These are phyloP conservation scores for Penicillium griseofulvum DNA, from an alignment of 2,329 filamentous ascomycete genomes.

Conservation along the genomic window DNA sequence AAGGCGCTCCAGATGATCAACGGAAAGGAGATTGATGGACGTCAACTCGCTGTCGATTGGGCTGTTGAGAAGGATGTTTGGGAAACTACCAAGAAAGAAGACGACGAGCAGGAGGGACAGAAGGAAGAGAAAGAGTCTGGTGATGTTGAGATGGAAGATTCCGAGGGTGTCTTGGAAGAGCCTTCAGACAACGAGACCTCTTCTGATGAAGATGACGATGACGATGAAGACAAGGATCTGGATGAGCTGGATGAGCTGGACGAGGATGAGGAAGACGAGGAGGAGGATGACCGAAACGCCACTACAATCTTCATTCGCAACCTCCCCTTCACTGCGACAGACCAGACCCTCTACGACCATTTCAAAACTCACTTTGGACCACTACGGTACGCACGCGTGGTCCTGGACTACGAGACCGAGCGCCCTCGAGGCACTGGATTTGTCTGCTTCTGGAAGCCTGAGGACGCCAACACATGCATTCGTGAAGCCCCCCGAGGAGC, in stretches of 20 bases:
- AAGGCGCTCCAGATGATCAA: constrained; percentile 82
- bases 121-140: constrained; percentile 22
- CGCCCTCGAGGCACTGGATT: constrained; percentile 90
- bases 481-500: constrained; percentile 64
- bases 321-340: constrained; percentile 81
- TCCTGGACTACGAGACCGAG: constrained; percentile 80
- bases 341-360: constrained; percentile 78
- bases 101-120: constrained; percentile 25
- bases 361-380: constrained; percentile 77
- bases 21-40: constrained; percentile 83
- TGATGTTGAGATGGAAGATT: constrained; percentile 57
- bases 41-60: constrained; percentile 91
- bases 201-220: constrained; percentile 40
- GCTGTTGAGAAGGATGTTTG: constrained; percentile 88
- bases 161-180: constrained; percentile 50
- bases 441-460: constrained; percentile 79
- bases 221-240: constrained; percentile 44
- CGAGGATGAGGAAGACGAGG: constrained; percentile 44
- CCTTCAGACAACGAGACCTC: constrained; percentile 36
- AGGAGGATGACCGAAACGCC: constrained; percentile 57
- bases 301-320: constrained; percentile 91
- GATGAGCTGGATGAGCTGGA: constrained; percentile 45
- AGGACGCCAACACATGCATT: constrained; percentile 75
- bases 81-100: constrained; percentile 61
- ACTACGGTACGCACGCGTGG: constrained; percentile 87